Base-by-base conservation (phyloP, 2,329 filamentous ascomycete species). In the Ophidiomyces ophidiicola region DNA sequence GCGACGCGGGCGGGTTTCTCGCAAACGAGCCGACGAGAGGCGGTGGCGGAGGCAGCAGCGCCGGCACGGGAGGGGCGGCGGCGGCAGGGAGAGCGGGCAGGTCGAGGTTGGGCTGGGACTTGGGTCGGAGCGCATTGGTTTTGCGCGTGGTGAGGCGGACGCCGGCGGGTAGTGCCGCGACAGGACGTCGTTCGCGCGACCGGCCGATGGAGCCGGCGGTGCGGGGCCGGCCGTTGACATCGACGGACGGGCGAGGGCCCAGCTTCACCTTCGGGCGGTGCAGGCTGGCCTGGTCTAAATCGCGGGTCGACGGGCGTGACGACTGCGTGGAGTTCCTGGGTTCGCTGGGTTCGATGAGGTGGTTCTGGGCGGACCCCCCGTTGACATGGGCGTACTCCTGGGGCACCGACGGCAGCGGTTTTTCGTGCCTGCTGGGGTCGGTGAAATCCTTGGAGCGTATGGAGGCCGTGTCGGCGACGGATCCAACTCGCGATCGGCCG, bases 151-250 rank as follows among this genome's bases (percentile, higher is more conserved):
- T 77, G 25, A 78, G 67, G 52, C 84, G 86, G 52, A 90, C 71
- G n/a, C 83, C 82, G 5, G 80, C 74, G 6, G 87, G 87, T 33
- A 94, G 71, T 32, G 81, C 77, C 3, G 85, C 82, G 18, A 88
- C 75, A 4, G 84, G 82, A 36, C 82, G 71, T 50, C 76, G 71
- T 50, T 75, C 70, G 17, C 55, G 48, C 32, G 52, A 57, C 45
- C 57, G 52, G 35, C 57, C 55, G 43, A 62, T 53, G 42, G 57
- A 66, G 56, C 76, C 62, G 37, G 71, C 61, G 57, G 77, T 62
- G 62, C 80, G 68, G 32, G 72, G 71, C 32, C 78, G 71, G 44
- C 76, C 72, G 50, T 71, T 70, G 42, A 74, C 69, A 47, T 67
- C 61, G 28, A 71, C 66, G 45, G 85, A 88, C 18, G 86, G 86